Conservation (phyloP, 1,139 yeast genomes). For the Hansenula lynferdii region DNA sequence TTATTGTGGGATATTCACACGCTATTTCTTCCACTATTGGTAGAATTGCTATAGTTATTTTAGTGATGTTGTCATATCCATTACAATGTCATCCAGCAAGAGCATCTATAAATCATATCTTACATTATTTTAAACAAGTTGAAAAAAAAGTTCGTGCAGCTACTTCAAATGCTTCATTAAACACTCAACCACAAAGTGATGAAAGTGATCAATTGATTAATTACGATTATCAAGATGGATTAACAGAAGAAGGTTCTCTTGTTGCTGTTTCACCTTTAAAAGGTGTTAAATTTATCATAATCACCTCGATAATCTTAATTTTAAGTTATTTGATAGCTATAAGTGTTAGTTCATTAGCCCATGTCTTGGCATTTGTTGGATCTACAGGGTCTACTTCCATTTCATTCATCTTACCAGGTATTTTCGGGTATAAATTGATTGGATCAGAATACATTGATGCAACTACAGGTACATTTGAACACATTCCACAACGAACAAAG, state of each 20-base stretch:
- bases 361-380: conserved; percentile 88
- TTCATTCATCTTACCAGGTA: conserved; percentile 88
- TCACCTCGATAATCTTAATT: conserved; percentile 61
- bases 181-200: conserved; percentile 4
- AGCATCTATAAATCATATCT: conserved; percentile 64
- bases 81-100: conserved; percentile 78
- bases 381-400: conserved; percentile 94
- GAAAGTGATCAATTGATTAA: conserved; percentile 13
- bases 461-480: conserved; percentile 19
- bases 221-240: conserved; percentile 21
- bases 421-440: conserved; percentile 74
- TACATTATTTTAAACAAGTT: conserved; percentile 35
- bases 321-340: conserved; percentile 69
- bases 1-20: conserved; percentile 65
- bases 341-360: conserved; percentile 72
- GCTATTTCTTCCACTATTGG: conserved; percentile 61
- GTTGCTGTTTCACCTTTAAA: conserved; percentile 23
- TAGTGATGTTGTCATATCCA: conserved; percentile 69
- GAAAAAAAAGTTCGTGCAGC: conserved; percentile 10
- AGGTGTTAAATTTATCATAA: conserved; percentile 47
- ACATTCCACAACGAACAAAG: conserved; percentile 35
- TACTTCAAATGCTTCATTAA: conserved; percentile 2
- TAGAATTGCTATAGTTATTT: conserved; percentile 61
- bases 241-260: conserved; percentile 27
- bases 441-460: conserved; percentile 38